phyloP scores from a whole-genome alignment of 345 rosid genomes.

The Populus alba region DNA sequence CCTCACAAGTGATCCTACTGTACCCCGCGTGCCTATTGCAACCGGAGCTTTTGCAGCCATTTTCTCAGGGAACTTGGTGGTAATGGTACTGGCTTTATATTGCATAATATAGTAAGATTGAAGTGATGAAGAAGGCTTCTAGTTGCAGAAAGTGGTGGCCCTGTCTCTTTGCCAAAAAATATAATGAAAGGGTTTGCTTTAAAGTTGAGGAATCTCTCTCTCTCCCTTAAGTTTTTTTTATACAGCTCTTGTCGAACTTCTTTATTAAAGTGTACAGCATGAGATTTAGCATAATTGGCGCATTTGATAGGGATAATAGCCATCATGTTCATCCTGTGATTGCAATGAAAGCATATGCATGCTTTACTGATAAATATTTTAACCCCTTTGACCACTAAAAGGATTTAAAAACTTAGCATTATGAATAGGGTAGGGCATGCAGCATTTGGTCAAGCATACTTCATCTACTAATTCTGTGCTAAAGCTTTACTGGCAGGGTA shows the following conservation, averaged over 20 bases:
- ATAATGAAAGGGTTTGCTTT: constrained; percentile 14
- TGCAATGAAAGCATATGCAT: constrained; percentile 22
- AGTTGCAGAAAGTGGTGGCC: constrained; percentile 38
- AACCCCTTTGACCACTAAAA: constrained; percentile 16
- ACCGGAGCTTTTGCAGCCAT: constrained; percentile 55
- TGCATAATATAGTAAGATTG: constrained; percentile 14
- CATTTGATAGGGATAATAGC: constrained; percentile 19
- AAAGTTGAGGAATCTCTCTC: constrained; percentile 8
- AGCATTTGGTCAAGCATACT: not conserved
- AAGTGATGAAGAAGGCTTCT: constrained; percentile 26
- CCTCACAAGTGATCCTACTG: constrained; percentile 70
- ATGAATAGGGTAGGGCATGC: not conserved
- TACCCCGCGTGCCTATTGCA: constrained; percentile 77
- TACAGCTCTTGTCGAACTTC: constrained; percentile 11
- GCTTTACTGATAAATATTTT: constrained; percentile 4
- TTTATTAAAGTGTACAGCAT: constrained; percentile 41
- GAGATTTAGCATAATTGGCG: constrained; percentile 45
- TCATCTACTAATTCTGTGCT: not conserved
- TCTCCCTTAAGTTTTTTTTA: not conserved
- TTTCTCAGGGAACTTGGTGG: constrained; percentile 21
- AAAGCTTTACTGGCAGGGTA: not conserved
- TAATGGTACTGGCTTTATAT: constrained; percentile 22
- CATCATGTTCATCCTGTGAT: constrained; percentile 25
- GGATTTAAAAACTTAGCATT: not conserved
- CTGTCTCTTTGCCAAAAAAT: not conserved